Conservation (phyloP, 2,329 filamentous ascomycete species). For the Dryadomyces quercus-mongolicae region DNA sequence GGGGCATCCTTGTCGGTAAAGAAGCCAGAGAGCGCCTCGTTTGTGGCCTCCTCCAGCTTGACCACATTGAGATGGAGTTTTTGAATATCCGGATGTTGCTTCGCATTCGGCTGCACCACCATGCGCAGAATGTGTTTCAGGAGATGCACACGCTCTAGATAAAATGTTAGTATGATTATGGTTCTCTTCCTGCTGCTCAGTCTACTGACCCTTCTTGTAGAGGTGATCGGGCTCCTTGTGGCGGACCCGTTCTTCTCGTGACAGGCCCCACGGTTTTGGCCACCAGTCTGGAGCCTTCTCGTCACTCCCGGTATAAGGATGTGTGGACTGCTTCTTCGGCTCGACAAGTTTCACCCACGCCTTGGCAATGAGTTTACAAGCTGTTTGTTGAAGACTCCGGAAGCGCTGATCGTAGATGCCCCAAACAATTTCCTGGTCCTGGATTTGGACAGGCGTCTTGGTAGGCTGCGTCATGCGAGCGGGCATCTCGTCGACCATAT, state of each 20-base stretch:
- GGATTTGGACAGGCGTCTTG: conserved; percentile 36
- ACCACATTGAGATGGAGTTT: conserved; percentile 40
- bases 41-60: conserved; percentile 46
- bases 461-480: conserved; percentile 22
- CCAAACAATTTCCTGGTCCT: conserved; percentile 40
- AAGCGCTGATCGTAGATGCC: conserved; percentile 50
- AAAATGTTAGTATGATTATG: conserved; percentile 6
- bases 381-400: conserved; percentile 55
- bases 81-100: conserved; percentile 38
- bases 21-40: conserved; percentile 44
- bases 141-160: conserved; percentile 44
- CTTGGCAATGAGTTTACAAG: conserved; percentile 62
- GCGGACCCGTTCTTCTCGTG: conserved; percentile 41
- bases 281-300: conserved; percentile 55
- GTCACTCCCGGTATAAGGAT: conserved; percentile 58
- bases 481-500: conserved; percentile 26
- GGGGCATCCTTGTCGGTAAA: conserved; percentile 43
- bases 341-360: conserved; percentile 65
- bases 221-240: conserved; percentile 67
- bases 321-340: conserved; percentile 64
- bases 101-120: conserved; percentile 36
- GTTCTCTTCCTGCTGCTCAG: not conserved
- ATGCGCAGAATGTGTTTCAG: conserved; percentile 49
- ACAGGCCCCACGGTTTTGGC: conserved; percentile 42
- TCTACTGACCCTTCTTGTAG: conserved; percentile 46